Evolutionary conservation across 108 stramenopile genomes (phyloP).

Genomic region (Nitzschia palea): DNA sequence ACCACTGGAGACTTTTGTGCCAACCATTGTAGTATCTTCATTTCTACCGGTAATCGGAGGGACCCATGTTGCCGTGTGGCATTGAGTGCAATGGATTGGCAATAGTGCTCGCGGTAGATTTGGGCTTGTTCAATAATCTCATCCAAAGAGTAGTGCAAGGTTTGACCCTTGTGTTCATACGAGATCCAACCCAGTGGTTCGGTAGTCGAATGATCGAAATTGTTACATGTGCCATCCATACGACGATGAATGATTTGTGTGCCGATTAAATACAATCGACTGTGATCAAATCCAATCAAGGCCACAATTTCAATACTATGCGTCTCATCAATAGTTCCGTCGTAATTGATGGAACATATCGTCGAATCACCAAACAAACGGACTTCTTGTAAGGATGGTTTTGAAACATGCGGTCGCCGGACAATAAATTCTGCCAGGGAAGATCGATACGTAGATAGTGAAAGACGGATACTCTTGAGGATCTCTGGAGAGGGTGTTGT

Average conservation of each 20-base stretch:
- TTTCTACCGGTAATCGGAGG: not conserved
- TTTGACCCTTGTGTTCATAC: slow-evolving; percentile 57
- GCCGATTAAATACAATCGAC: slow-evolving; percentile 33
- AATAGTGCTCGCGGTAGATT: slow-evolving; percentile 62
- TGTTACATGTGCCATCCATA: slow-evolving; percentile 36
- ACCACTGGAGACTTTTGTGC: not conserved
- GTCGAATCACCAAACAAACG: not conserved
- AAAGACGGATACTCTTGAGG: not conserved
- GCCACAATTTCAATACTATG: slow-evolving; percentile 62
- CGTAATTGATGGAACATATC: no score
- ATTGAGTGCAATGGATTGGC: slow-evolving; percentile 10
- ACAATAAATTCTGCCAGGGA: not conserved
- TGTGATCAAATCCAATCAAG: slow-evolving; percentile 49
- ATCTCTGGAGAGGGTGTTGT: not conserved
- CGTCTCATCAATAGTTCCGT: no score
- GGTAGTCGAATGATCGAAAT: slow-evolving; percentile 44
- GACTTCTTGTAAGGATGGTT: not conserved
- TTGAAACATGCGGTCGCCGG: not conserved
- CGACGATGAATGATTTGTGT: not conserved
- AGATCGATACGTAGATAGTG: not conserved
- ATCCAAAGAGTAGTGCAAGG: slow-evolving; percentile 53
- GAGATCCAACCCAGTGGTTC: slow-evolving; percentile 55
- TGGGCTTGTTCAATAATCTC: slow-evolving; percentile 65
- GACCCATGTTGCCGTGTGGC: not conserved
- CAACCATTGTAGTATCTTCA: not conserved